phyloP scores from a whole-genome alignment of 805 yeast genomes.

The Lachancea quebecensis region DNA sequence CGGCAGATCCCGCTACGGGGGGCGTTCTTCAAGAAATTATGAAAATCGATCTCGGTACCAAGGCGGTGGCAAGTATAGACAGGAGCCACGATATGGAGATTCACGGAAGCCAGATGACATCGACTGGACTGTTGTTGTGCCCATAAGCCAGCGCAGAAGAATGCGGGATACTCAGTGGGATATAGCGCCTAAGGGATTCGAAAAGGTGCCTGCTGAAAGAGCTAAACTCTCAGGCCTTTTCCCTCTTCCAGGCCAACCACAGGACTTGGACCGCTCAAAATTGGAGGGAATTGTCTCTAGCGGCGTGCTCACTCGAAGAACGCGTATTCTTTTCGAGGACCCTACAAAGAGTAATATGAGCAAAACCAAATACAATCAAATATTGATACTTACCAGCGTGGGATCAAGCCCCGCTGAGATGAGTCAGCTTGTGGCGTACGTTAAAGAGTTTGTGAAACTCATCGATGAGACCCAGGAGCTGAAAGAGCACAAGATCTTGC shows the following conservation, averaged over 20 bases:
- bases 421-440: not conserved
- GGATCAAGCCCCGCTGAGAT: constrained; percentile 2
- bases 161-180: constrained; percentile 58
- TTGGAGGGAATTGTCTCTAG: constrained; percentile 28
- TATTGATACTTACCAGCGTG: constrained; percentile 7
- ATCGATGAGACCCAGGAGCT: constrained; percentile 9
- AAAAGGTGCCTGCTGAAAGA: constrained; percentile 62
- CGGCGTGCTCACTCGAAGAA: constrained; percentile 23
- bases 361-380: constrained; percentile 5
- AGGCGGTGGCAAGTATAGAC: constrained; percentile 2
- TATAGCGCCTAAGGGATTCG: constrained; percentile 62
- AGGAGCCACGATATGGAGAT: constrained; percentile 7
- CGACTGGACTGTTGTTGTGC: constrained; percentile 35
- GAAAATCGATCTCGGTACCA: constrained; percentile 1
- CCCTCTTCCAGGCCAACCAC: constrained; percentile 62
- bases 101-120: constrained; percentile 17
- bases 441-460: constrained; percentile 7
- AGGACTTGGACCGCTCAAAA: constrained; percentile 28
- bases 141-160: constrained; percentile 47
- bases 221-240: constrained; percentile 77
- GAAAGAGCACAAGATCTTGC: not conserved
- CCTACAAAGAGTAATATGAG: constrained; percentile 23
- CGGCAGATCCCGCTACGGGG: constrained; percentile 3
- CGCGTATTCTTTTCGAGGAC: constrained; percentile 30
- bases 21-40: not conserved